Evolutionary conservation across 179 eudicot species (phyloP).

Genomic region (Nepenthes alata): DNA sequence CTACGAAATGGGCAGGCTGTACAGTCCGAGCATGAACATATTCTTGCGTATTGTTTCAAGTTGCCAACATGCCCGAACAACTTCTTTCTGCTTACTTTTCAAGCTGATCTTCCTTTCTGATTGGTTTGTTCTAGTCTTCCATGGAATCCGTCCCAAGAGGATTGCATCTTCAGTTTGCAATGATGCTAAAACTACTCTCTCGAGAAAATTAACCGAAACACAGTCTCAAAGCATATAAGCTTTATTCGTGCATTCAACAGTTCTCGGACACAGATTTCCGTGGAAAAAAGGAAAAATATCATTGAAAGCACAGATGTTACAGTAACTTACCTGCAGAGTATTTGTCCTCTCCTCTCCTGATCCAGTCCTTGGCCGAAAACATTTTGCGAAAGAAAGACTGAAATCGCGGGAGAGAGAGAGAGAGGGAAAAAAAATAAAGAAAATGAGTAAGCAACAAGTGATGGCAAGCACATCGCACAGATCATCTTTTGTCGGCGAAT

Average conservation of each 20-base stretch:
- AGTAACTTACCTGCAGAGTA: slow-evolving; percentile 17
- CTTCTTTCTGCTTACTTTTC: background rate
- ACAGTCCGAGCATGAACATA: background rate
- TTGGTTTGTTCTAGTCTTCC: no score
- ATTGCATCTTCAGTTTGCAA: no score
- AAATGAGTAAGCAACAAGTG: background rate
- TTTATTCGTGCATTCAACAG: background rate
- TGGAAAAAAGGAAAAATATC: background rate
- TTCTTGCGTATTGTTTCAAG: background rate
- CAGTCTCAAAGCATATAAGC: no score
- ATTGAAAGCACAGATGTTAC: background rate
- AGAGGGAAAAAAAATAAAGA: background rate
- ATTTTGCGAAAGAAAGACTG: slow-evolving; percentile 40
- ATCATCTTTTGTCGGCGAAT: slow-evolving; percentile 15
- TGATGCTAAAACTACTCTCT: no score
- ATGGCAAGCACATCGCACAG: slow-evolving; percentile 19
- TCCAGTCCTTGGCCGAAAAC: slow-evolving; percentile 25
- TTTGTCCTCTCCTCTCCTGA: slow-evolving; percentile 15
- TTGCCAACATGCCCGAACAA: background rate
- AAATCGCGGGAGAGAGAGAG: slow-evolving; percentile 8
- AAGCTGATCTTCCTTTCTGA: background rate
- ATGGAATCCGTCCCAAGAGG: no score
- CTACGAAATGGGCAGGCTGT: background rate
- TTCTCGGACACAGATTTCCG: background rate
- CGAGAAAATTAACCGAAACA: no score